phyloP scores from a whole-genome alignment of 192 early-diverging fungal species.

The Spizellomyces punctatus region DNA sequence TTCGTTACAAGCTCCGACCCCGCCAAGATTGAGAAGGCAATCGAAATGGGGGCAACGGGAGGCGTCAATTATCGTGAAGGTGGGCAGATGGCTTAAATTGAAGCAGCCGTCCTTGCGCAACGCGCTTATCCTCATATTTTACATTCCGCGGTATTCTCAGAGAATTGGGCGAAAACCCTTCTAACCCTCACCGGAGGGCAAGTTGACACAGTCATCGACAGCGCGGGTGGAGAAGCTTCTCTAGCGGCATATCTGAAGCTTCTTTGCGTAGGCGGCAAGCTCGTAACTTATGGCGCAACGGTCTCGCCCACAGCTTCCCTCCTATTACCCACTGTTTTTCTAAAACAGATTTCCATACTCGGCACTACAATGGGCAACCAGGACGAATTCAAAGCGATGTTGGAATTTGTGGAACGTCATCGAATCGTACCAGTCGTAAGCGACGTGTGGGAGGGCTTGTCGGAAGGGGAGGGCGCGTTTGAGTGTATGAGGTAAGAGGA shows the following conservation, averaged over 20 bases:
- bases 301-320: slow-evolving; percentile 44
- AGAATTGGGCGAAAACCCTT: too few relatives aligned
- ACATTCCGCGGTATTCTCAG: too few relatives aligned
- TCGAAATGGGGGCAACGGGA: slow-evolving; percentile 64
- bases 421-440: slow-evolving; percentile 57
- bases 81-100: slow-evolving; percentile 18
- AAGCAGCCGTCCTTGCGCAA: not conserved
- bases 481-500: slow-evolving; percentile 27
- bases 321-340: slow-evolving; percentile 50
- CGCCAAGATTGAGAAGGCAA: slow-evolving; percentile 64
- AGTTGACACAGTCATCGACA: slow-evolving; percentile 66
- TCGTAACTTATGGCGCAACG: slow-evolving; percentile 66
- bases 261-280: slow-evolving; percentile 35
- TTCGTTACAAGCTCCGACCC: slow-evolving; percentile 69
- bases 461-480: slow-evolving; percentile 27
- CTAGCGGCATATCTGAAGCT: slow-evolving; percentile 40
- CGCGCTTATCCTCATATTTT: too few relatives aligned
- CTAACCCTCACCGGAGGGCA: not conserved
- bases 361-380: slow-evolving; percentile 71
- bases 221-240: slow-evolving; percentile 59
- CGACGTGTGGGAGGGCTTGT: slow-evolving; percentile 22
- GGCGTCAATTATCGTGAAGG: slow-evolving; percentile 72
- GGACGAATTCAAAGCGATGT: slow-evolving; percentile 62
- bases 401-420: slow-evolving; percentile 58
- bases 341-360: slow-evolving; percentile 65